Base-by-base conservation (phyloP, 2,329 filamentous ascomycete genomes). In the Teratosphaeria viscida region DNA sequence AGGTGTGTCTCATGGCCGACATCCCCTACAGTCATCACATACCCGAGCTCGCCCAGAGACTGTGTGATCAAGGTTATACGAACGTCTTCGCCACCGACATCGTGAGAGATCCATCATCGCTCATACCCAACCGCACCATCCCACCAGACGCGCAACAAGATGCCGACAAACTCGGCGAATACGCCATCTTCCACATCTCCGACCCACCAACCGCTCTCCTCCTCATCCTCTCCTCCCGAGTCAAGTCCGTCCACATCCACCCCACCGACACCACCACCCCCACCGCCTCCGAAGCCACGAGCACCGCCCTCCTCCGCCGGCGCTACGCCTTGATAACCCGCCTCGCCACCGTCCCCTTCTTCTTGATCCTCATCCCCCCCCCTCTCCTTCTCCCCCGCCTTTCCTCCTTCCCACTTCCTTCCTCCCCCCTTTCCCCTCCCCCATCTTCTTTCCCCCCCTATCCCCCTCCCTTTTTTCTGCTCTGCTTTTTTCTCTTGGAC, bases 251-350 rank as follows among this genome's bases (percentile, higher is more conserved):
- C 39, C 85, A 89, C 71, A 90, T 96, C 61, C 90, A 89, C 67
- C 23, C 26, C 23, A 23, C 26, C 53, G 12, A n/a, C 53, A 37
- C 84, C 88, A 0, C 86, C 85, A 0, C 74, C 73, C 14, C 57
- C 32, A 49, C 8, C 53, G 58, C 77, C 71, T 62, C 82, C 67
- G 70, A 81, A 65, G 71, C 80, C 60, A 75, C 80, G 4, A 82
- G 82, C 11, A 66, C 82, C n/a, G 74, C 78, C 8, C 76, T 81
- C 27, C 83, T 99, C 16, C 86, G 90, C 29, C 87, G 94, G 2
- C 89, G 94, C 43, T 99, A 97, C 73, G 94, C 88, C 0, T 85
- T 94, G 60, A 81, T 96, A 11, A 87, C 92, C 1, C 85, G 85
- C 0, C 84, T 97, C 32, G 85, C 87, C 19, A 90, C 90, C 0